Base-by-base conservation (phyloP, 768 basidiomycete species). In the Neoboletus magnificus region DNA sequence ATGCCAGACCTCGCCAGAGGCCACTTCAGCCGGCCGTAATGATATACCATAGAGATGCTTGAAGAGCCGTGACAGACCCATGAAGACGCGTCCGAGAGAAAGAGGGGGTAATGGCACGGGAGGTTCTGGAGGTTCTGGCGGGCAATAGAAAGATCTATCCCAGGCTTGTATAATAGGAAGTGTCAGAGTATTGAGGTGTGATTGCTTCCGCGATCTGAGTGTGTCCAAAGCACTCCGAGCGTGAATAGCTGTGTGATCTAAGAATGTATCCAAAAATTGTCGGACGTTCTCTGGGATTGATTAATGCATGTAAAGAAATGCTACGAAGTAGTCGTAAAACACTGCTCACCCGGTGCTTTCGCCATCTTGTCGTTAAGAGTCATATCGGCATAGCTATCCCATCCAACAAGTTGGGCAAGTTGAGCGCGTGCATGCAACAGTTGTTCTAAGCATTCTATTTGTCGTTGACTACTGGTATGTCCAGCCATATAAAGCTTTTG, bases 311-410 rank as follows among this genome's bases (percentile, higher is more conserved):
- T 65, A 36, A 66, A 20, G 16, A 46, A 18, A 46, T 6, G 13
- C 1, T 8, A n/a, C n/a, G 8, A 46, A 54, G 32, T 27, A 25
- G 13, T 18, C 29, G 46, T 27, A n/a, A 45, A 36, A 54, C 35
- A 54, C 6, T 1, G 35, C 80, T 57, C 56, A 91, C 91, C 91
- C 50, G 96, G 95, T 32, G 85, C 89, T 71, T 90, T 93, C 1
- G 95, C 96, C 97, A 99, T 99, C 75, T 97, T 99, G 72, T 98
- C 95, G 30, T 82, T 82, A 20, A 98, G 77, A 0, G 86, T 83
- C 81, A 97, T 89, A 56, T 91, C 85, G 0, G 87, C 93, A 75
- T 84, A 98, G 61, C 89, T 96, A 37, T 85, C 78, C 63, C 85
- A 83, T 11, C 96, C 96, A 36, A 97, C 87, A 16, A 98, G 74